Percentiles rank a stretch among this genome's conserved stretches.
phyloP scores from a whole-genome alignment of 768 basidiomycete genomes.

The Auricularia heimuer region DNA sequence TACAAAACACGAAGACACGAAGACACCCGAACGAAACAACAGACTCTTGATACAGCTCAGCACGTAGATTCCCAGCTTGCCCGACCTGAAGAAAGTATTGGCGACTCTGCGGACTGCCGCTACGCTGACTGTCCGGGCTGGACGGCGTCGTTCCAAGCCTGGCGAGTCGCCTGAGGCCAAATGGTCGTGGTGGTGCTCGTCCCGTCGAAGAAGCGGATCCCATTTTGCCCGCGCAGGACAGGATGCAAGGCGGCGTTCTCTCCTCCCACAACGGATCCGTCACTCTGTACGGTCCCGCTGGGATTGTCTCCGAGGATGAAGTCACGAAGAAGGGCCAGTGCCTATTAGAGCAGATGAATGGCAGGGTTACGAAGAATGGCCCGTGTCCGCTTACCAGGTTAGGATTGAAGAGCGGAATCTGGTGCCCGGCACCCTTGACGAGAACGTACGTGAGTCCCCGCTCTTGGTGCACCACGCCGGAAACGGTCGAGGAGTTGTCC shows the following conservation, averaged over 20 bases:
- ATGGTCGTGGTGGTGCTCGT: background rate
- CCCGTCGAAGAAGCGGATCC: background rate
- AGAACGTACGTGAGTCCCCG: conserved; percentile 44
- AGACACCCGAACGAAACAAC: too few species aligned
- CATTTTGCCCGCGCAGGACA: background rate
- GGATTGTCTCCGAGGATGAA: conserved; percentile 56
- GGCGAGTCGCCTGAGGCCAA: background rate
- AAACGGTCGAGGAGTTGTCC: conserved; percentile 41
- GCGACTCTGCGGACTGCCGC: too few species aligned
- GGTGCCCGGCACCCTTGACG: conserved; percentile 30
- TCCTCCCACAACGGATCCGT: background rate
- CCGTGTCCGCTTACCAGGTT: conserved; percentile 35
- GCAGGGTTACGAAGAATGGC: conserved; percentile 10
- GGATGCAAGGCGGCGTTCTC: background rate
- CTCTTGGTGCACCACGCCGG: conserved; percentile 67
- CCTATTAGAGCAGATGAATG: conserved; percentile 27
- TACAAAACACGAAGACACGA: too few species aligned
- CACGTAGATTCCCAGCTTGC: too few species aligned
- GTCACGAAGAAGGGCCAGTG: conserved; percentile 50
- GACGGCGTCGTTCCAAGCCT: background rate
- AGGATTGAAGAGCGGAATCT: conserved; percentile 29
- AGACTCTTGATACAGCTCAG: too few species aligned
- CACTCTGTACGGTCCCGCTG: conserved; percentile 43
- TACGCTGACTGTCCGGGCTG: background rate
- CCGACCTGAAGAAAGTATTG: too few species aligned